These are phyloP conservation scores for Pyrenophora teres DNA, from an alignment of 2,329 filamentous ascomycete genomes.

Conservation along the genomic window DNA sequence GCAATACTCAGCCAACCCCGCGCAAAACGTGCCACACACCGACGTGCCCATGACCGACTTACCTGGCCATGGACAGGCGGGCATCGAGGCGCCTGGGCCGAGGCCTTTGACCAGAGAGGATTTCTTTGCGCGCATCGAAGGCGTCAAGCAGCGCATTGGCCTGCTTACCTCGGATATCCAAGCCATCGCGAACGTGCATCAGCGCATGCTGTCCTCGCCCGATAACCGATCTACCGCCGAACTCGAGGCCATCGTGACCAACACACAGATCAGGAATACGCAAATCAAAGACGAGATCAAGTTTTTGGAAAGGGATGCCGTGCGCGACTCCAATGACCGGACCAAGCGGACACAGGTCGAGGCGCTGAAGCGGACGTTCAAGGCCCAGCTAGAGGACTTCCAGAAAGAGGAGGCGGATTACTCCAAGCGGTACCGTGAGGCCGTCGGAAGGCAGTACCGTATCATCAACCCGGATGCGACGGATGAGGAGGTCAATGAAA, in stretches of 20 bases:
- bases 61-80: conserved; percentile 7
- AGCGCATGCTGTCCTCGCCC: conserved; percentile 70
- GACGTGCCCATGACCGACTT: conserved; percentile 19
- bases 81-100: conserved; percentile 61
- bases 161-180: conserved; percentile 69
- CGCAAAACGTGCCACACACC: conserved; percentile 20
- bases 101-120: conserved; percentile 64
- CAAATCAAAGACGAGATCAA: conserved; percentile 80
- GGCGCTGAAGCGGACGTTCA: conserved; percentile 73
- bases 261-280: conserved; percentile 60
- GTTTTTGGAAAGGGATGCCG: conserved; percentile 71
- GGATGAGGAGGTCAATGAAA: conserved; percentile 71
- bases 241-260: conserved; percentile 71
- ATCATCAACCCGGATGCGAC: conserved; percentile 83
- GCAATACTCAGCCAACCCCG: conserved; percentile 46
- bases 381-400: conserved; percentile 72
- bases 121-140: conserved; percentile 70
- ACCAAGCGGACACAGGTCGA: conserved; percentile 73
- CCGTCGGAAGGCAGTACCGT: conserved; percentile 78
- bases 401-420: conserved; percentile 73
- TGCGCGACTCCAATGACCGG: conserved; percentile 65
- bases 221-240: conserved; percentile 59
- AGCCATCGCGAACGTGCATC: conserved; percentile 70
- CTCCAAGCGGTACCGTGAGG: conserved; percentile 72
- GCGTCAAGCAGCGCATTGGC: conserved; percentile 69